Evolutionary conservation across 2,329 filamentous ascomycete species (phyloP).

Genomic region (Aureobasidium sp.): DNA sequence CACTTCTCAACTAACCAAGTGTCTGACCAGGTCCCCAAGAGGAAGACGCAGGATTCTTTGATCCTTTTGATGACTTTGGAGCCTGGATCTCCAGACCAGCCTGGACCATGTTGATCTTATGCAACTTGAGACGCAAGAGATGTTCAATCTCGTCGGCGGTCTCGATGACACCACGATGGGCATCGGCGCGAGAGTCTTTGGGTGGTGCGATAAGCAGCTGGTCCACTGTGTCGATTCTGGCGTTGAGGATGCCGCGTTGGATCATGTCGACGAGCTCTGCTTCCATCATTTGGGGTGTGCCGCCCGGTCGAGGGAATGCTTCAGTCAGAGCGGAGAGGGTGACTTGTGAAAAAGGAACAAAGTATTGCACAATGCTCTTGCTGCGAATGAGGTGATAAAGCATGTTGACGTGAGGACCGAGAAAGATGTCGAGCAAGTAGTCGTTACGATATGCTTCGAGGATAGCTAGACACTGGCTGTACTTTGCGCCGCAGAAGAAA

Average conservation of each 20-base stretch:
- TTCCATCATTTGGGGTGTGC: conserved; percentile 48
- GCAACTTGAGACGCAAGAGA: conserved; percentile 67
- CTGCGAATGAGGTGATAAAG: conserved; percentile 72
- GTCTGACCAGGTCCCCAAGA: conserved; percentile 8
- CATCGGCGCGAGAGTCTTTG: conserved; percentile 57
- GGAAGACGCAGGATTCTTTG: conserved; percentile 1
- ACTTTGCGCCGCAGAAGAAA: conserved; percentile 85
- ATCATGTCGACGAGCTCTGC: conserved; percentile 76
- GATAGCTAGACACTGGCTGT: conserved; percentile 74
- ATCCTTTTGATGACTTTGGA: conserved; percentile 8
- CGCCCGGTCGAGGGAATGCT: conserved; percentile 61
- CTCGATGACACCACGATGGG: conserved; percentile 64
- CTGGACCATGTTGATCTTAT: conserved; percentile 67
- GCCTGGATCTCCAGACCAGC: conserved; percentile 60
- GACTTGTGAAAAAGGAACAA: conserved; percentile 82
- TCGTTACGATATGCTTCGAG: conserved; percentile 76
- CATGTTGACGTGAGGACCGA: conserved; percentile 56
- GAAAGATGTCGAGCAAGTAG: conserved; percentile 83
- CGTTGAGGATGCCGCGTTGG: conserved; percentile 60
- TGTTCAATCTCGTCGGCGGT: conserved; percentile 65
- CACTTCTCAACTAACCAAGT: not conserved
- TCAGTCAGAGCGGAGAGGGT: conserved; percentile 70
- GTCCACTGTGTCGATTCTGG: conserved; percentile 78
- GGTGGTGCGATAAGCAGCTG: conserved; percentile 67
- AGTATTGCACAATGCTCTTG: conserved; percentile 91